Percentiles rank a stretch among this genome's conserved stretches.
phyloP scores from a whole-genome alignment of 768 basidiomycete genomes.

The Hericium alpestre region DNA sequence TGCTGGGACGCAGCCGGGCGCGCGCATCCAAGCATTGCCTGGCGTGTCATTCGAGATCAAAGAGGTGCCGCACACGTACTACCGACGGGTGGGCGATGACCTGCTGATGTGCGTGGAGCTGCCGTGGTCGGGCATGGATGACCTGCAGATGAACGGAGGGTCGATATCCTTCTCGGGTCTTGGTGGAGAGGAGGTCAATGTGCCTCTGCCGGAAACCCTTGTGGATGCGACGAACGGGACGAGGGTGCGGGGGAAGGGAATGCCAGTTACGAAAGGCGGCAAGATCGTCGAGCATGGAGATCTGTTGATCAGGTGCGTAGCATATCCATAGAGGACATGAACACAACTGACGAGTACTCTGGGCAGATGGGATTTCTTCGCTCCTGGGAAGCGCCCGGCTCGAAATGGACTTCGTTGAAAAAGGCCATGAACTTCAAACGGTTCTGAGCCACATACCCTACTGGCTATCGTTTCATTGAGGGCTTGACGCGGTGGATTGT shows the following conservation, averaged over 20 bases:
- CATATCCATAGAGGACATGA: not conserved
- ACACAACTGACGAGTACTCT: not conserved
- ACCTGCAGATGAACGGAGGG: not conserved
- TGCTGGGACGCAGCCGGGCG: not conserved
- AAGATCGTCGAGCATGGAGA: conserved; percentile 1
- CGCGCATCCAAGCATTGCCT: not conserved
- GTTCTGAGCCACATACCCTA: not conserved
- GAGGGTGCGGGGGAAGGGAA: not conserved
- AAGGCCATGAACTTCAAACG: not conserved
- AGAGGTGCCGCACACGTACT: not conserved
- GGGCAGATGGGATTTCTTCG: conserved; percentile 2
- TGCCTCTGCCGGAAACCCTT: not conserved
- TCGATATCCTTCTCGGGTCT: not conserved
- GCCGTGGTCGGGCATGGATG: conserved; percentile 1
- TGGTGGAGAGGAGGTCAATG: not conserved
- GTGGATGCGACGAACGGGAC: not conserved
- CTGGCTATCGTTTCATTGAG: too few species aligned
- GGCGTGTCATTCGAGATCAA: not conserved
- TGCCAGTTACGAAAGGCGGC: not conserved
- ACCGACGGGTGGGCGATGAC: not conserved
- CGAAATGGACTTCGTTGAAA: conserved; percentile 1
- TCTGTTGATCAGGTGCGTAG: conserved; percentile 1
- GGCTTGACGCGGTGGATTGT: too few species aligned
- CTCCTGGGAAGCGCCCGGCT: not conserved
- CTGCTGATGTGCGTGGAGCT: conserved; percentile 2